Evolutionary conservation across 768 basidiomycete species (phyloP).

Genomic region (Russula sp.): DNA sequence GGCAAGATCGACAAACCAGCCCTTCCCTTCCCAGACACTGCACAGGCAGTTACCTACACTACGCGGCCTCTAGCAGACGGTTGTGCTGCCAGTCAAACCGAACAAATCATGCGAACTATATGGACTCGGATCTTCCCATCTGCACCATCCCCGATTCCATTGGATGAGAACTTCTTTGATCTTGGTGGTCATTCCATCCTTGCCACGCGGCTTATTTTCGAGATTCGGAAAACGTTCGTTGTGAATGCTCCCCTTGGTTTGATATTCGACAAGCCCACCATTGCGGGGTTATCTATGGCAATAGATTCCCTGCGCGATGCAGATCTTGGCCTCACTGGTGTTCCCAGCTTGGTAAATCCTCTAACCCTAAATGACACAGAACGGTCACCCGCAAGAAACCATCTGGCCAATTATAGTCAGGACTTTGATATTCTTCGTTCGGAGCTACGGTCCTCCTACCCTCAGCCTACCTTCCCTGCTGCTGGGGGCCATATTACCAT

Average conservation of each 20-base stretch:
- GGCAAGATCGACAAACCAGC: constrained; percentile 99
- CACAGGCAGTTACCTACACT: constrained; percentile 46
- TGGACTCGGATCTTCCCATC: constrained; percentile 80
- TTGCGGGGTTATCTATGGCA: constrained; percentile 64
- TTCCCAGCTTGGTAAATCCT: constrained; percentile 19
- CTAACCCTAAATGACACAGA: neutral
- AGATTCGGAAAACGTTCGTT: constrained; percentile 88
- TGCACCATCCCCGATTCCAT: constrained; percentile 66
- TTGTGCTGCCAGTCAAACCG: constrained; percentile 53
- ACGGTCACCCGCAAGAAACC: neutral
- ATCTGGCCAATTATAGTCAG: constrained; percentile 40
- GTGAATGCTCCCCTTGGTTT: constrained; percentile 86
- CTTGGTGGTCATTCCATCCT: constrained; percentile 98
- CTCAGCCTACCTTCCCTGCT: constrained; percentile 52
- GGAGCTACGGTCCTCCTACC: constrained; percentile 54
- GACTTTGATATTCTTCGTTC: constrained; percentile 63
- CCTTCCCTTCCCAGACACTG: constrained; percentile 97
- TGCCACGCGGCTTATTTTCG: constrained; percentile 94
- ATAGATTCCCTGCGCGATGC: constrained; percentile 69
- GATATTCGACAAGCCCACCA: constrained; percentile 87
- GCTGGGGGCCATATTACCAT: constrained; percentile 52
- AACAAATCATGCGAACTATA: constrained; percentile 73
- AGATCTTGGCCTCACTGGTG: constrained; percentile 65
- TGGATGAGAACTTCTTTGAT: constrained; percentile 96
- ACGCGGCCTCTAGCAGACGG: constrained; percentile 30